These are phyloP conservation scores for Claviceps digitariae DNA, from an alignment of 2,329 filamentous ascomycete species.

Conservation along the genomic window DNA sequence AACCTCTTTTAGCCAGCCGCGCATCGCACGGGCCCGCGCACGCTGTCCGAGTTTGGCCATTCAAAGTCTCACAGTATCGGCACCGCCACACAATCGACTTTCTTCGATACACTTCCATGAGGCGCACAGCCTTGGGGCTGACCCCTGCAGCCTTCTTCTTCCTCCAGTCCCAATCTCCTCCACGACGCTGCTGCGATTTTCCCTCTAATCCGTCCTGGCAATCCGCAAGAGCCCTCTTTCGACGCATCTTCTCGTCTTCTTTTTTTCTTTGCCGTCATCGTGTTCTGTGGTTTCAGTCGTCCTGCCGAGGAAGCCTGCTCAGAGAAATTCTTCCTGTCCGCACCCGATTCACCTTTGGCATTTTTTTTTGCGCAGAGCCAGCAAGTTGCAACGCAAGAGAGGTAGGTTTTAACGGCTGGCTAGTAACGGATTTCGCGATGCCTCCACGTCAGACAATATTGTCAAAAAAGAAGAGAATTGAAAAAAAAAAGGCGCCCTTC, in stretches of 20 bases:
- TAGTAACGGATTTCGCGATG: background rate
- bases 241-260: background rate
- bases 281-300: background rate
- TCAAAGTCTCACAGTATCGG: conserved; percentile 8
- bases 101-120: conserved; percentile 31
- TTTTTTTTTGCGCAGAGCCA: background rate
- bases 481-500: background rate
- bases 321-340: background rate
- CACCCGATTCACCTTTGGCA: background rate
- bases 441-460: background rate
- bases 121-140: conserved; percentile 19
- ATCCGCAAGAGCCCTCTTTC: background rate
- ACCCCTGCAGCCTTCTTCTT: conserved; percentile 16
- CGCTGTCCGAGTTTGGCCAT: background rate
- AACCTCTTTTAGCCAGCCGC: background rate
- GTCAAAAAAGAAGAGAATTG: too few relatives aligned
- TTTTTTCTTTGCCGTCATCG: background rate
- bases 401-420: background rate
- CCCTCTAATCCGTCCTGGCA: background rate
- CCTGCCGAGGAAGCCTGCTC: background rate
- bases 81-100: conserved; percentile 27
- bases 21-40: background rate
- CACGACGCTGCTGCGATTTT: background rate
- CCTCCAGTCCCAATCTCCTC: conserved; percentile 7
- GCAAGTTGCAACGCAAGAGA: background rate